Evolutionary conservation across 208 protist species (phyloP), one percentile per base, ranked within the genome.

Genomic region (Leishmania arabica): DNA sequence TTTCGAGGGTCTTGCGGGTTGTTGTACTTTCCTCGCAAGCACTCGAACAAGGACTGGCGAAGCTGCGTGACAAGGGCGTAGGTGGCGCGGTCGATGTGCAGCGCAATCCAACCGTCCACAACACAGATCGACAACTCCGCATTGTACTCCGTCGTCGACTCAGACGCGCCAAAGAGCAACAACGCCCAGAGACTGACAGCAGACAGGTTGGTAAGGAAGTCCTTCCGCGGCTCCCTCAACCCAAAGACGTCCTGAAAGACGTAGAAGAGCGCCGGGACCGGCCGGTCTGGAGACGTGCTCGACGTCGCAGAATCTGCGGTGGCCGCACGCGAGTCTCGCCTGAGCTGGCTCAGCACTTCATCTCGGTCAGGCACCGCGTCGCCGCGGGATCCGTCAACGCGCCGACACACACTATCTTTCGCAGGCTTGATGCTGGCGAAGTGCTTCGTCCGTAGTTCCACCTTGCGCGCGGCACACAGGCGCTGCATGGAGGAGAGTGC

Each of bases 351-450:
- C 40, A 89, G 81, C 11, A 89, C 66, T 68, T 93, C 88, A 21
- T 91, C 76, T 62, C 78, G 51, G 19, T 81, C 88, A 27, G 80
- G 78, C 24, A 45, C 72, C 21, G 13, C 72, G 51, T 51, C 19
- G 31, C 51, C 17, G 49, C 76, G 77, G 13, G 92, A 90, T 17
- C 84, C 88, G 17, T 90, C 90, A 42, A 90, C 79, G 40, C 89
- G 86, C 2, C 92, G 91, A 75, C 94, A 97, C 53, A 88, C 92
- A 74, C 94, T 97, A 21, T 95, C 92, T 49, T 89, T 91, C n/a
- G 91, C 83, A 1, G 94, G 91, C n/a, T 90, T 84, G 75, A 96
- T 94, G 74, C 66, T 83, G 3, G 24, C 9, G 51, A 87, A 88
- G 34, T 88, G 81, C 58, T 89, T 85, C 9, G 90, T 97, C 60